These are phyloP conservation scores for Calycina herbarum DNA, from an alignment of 2,329 filamentous ascomycete species.

Conservation along the genomic window DNA sequence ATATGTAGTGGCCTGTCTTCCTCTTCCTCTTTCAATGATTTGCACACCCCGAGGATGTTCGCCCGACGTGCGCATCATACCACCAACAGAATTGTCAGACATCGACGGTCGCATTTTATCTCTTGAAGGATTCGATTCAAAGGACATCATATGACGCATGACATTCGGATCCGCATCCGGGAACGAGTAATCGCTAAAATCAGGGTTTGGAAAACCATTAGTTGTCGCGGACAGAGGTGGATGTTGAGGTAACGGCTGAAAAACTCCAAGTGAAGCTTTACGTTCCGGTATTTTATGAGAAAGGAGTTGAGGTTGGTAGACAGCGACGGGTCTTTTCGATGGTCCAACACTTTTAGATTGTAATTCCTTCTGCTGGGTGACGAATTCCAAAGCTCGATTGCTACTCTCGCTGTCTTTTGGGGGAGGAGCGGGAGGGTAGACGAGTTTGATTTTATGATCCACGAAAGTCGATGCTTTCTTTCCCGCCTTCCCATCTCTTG, in stretches of 20 bases:
- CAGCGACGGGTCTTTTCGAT: conserved; percentile 1
- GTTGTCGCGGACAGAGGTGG: too few relatives aligned
- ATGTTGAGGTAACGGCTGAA: background rate
- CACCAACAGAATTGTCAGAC: background rate
- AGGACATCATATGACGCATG: conserved; percentile 9
- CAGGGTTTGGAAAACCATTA: background rate
- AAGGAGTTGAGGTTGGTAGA: conserved; percentile 10
- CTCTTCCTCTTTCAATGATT: background rate
- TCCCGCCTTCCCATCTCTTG: conserved; percentile 1
- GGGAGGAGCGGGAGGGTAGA: conserved; percentile 6
- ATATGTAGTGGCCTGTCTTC: conserved; percentile 8
- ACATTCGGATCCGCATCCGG: conserved; percentile 13
- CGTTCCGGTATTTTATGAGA: background rate
- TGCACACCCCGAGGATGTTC: background rate
- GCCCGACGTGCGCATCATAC: background rate
- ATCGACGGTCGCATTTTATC: conserved; percentile 1
- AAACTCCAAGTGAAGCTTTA: background rate
- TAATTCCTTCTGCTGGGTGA: background rate
- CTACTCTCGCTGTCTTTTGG: conserved; percentile 1
- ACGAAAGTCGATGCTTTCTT: background rate
- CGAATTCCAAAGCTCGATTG: background rate
- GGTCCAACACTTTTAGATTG: background rate
- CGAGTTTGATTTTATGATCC: conserved; percentile 2
- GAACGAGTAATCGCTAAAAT: background rate
- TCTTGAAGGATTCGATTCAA: background rate